phyloP scores from a whole-genome alignment of 2,329 filamentous ascomycete genomes.

The Paracamarosporium sp. region DNA sequence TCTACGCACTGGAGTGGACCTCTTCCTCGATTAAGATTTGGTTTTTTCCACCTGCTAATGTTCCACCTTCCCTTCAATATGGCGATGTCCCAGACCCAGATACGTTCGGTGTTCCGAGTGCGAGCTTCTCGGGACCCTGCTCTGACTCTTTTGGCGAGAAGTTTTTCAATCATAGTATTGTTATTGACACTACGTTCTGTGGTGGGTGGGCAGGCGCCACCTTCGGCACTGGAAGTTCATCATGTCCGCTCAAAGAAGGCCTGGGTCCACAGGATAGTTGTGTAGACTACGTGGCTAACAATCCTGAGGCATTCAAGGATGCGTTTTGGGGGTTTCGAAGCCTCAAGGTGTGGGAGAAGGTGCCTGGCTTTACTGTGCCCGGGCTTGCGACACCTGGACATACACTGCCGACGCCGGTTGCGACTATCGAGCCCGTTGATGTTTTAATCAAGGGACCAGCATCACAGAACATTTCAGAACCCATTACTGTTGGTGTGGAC shows the following conservation, averaged over 20 bases:
- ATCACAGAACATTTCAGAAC: not conserved
- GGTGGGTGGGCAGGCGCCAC: constrained; percentile 30
- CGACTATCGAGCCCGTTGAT: not conserved
- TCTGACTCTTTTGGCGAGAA: constrained; percentile 44
- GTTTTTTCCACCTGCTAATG: constrained; percentile 72
- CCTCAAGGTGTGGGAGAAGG: constrained; percentile 48
- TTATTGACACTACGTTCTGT: constrained; percentile 83
- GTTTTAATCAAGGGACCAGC: not conserved
- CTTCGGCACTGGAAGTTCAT: constrained; percentile 14
- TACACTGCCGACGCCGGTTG: not conserved
- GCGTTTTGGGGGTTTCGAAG: constrained; percentile 52
- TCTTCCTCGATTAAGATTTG: constrained; percentile 72
- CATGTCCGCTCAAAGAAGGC: constrained; percentile 55
- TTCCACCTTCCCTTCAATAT: constrained; percentile 56
- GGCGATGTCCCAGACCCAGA: constrained; percentile 61
- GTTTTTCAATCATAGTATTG: constrained; percentile 75
- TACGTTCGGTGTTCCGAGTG: constrained; percentile 69
- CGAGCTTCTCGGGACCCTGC: constrained; percentile 63
- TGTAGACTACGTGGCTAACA: constrained; percentile 24
- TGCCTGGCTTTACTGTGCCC: not conserved
- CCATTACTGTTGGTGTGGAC: not conserved
- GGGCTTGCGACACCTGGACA: constrained; percentile 1
- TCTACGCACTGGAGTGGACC: constrained; percentile 67
- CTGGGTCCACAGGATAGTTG: constrained; percentile 28
- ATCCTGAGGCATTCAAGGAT: constrained; percentile 25